Evolutionary conservation across 2,329 filamentous ascomycete genomes (phyloP), one percentile per base, ranked within the genome.

Genomic region (Fusarium sp.): DNA sequence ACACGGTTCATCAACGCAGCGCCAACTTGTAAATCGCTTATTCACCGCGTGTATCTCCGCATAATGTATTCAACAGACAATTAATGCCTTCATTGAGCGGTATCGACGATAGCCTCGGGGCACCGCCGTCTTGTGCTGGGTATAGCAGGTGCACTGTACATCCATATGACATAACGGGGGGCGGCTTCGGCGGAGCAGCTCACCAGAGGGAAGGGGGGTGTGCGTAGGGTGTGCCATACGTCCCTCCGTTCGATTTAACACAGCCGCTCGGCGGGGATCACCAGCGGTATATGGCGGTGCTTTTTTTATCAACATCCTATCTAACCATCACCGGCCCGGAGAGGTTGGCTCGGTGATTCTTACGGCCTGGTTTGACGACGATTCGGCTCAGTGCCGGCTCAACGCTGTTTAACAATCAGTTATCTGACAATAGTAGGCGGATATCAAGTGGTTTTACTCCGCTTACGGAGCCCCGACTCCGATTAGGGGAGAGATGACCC

Each of bases 281-380:
- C 69, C 69, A 70, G 62, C 68, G 68, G 72, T 63, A 72, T 60
- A 70, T 72, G 60, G 68, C 69, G 61, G 61, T 67, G 64, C 57
- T 57, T 49, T 55, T 52, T 66, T 64, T 45, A 38, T 58, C 47
- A 38, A 55, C 44, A 14, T 53, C 40, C 34, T 45, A 62, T 60
- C 63, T 70, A 63, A 60, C 65, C 70, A 73, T 53, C 68, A 72
- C 70, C 73, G 73, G 73, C 58, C 72, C 72, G 72, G 61, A 14
- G 25, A 44, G 63, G 63, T 75, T 75, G 69, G 61, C 68, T 71
- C 47, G 66, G 61, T 58, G 63, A 73, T 66, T 47, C 51, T 27
- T 24, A 61, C 44, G 34, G 50, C 40, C 24, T 59, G 25, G 24
- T 54, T 20, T 59, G 43, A 42, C 25, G 30, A 38, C 25, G 18